Evolutionary conservation across 2,329 filamentous ascomycete species (phyloP).

Genomic region (Lasiodiplodia sp.): DNA sequence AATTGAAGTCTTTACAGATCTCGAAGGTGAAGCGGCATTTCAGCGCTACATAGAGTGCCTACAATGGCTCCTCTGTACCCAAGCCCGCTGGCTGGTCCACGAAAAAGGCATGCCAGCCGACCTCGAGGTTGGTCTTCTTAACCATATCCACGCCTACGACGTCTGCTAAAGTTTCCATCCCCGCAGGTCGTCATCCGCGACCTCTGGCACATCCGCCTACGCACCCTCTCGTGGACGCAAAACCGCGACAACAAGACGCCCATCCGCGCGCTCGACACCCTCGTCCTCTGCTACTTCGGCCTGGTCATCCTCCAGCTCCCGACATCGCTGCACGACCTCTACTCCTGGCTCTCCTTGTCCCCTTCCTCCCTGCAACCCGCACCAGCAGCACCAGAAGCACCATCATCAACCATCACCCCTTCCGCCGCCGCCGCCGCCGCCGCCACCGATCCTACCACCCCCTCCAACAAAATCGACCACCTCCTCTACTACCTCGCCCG

Average conservation of each 20-base stretch:
- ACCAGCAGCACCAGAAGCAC: background rate
- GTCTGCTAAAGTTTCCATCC: background rate
- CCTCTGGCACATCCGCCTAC: conserved; percentile 81
- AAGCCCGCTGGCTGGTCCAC: conserved; percentile 76
- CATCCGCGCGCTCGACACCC: conserved; percentile 70
- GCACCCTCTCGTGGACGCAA: conserved; percentile 48
- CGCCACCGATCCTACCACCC: background rate
- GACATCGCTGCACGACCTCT: conserved; percentile 76
- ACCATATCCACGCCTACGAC: background rate
- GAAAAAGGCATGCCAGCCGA: conserved; percentile 72
- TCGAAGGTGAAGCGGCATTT: conserved; percentile 71
- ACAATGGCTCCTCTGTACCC: conserved; percentile 84
- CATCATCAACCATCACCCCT: background rate
- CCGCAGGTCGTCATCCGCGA: conserved; percentile 70
- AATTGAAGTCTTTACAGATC: conserved; percentile 46
- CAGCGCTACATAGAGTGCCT: conserved; percentile 84
- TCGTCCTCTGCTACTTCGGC: conserved; percentile 82
- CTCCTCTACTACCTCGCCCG: conserved; percentile 75
- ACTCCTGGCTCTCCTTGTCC: conserved; percentile 63
- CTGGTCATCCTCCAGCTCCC: conserved; percentile 78
- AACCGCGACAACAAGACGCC: conserved; percentile 58
- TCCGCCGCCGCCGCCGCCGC: too few relatives aligned
- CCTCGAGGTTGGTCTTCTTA: conserved; percentile 65
- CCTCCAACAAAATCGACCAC: conserved; percentile 60
- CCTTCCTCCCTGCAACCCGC: background rate